Percentiles rank a stretch among this genome's conserved stretches.
Conservation (phyloP, 1,284 basidiomycete genomes). For the Schizopora paradoxa region DNA sequence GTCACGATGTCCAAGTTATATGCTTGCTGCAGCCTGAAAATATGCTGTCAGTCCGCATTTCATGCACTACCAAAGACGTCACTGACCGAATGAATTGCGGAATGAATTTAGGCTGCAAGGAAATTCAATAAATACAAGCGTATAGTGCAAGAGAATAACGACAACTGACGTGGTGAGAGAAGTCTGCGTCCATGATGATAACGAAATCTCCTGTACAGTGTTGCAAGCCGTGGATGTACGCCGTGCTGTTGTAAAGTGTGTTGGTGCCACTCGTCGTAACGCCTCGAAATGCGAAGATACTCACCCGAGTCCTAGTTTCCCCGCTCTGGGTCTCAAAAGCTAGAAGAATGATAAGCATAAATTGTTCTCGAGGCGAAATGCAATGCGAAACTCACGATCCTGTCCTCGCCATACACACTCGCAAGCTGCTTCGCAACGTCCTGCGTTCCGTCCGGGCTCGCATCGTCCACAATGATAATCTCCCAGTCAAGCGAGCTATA, state of each 20-base stretch:
- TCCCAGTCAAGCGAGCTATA: conserved; percentile 66
- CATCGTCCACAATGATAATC: conserved; percentile 87
- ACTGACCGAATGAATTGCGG: conserved; percentile 78
- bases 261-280: conserved; percentile 11
- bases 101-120: conserved; percentile 77
- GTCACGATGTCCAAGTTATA: conserved; percentile 87
- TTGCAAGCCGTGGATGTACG: conserved; percentile 87
- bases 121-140: not conserved
- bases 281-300: conserved; percentile 15
- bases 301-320: conserved; percentile 85
- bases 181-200: conserved; percentile 96
- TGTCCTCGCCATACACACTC: conserved; percentile 75
- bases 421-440: conserved; percentile 80
- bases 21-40: conserved; percentile 63
- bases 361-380: not conserved
- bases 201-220: conserved; percentile 90
- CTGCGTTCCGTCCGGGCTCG: conserved; percentile 88
- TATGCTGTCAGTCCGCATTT: conserved; percentile 8
- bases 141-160: not conserved
- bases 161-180: conserved; percentile 81
- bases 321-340: conserved; percentile 79
- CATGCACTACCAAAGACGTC: conserved; percentile 6
- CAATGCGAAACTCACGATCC: conserved; percentile 50
- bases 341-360: conserved; percentile 25
- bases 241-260: conserved; percentile 50